These are phyloP conservation scores for Rutstroemia sp. DNA, from an alignment of 2,329 filamentous ascomycete species.

Conservation along the genomic window DNA sequence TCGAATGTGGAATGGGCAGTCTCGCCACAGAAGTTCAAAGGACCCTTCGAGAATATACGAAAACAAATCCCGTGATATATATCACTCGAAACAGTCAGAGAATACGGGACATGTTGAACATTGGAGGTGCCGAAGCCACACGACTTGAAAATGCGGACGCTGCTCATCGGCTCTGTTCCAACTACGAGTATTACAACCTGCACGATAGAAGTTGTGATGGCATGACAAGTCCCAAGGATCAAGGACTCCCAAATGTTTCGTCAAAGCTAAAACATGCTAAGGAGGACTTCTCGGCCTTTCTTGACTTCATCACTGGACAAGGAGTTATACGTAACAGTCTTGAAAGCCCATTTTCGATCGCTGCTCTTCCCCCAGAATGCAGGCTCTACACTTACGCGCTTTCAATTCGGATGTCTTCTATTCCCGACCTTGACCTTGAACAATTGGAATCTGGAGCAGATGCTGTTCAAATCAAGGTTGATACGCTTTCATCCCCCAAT, in stretches of 20 bases:
- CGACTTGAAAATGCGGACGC: slow-evolving; percentile 37
- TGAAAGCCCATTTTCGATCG: slow-evolving; percentile 53
- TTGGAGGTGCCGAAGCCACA: slow-evolving; percentile 36
- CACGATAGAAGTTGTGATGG: slow-evolving; percentile 36
- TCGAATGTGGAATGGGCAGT: slow-evolving; percentile 63
- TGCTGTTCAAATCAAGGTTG: slow-evolving; percentile 52
- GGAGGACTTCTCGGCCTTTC: slow-evolving; percentile 52
- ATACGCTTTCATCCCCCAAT: slow-evolving; percentile 43
- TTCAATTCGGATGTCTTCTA: slow-evolving; percentile 49
- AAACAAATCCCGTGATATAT: slow-evolving; percentile 63
- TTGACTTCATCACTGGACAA: slow-evolving; percentile 49
- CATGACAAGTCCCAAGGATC: slow-evolving; percentile 33
- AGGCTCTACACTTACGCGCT: slow-evolving; percentile 61
- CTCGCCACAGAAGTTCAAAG: slow-evolving; percentile 33
- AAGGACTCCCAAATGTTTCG: slow-evolving; percentile 37
- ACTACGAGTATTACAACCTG: slow-evolving; percentile 59
- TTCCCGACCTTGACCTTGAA: slow-evolving; percentile 45
- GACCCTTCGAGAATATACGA: slow-evolving; percentile 54
- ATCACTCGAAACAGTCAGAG: slow-evolving; percentile 57
- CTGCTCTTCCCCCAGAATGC: slow-evolving; percentile 50
- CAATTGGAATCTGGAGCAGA: slow-evolving; percentile 51
- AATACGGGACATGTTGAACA: slow-evolving; percentile 44
- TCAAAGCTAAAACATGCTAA: slow-evolving; percentile 46
- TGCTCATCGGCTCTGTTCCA: slow-evolving; percentile 42
- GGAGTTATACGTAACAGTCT: slow-evolving; percentile 44